Evolutionary conservation across 164 flowering plant genomes (phyloP), one percentile per base, ranked within the genome.

Genomic region (Nelumbo lutea): DNA sequence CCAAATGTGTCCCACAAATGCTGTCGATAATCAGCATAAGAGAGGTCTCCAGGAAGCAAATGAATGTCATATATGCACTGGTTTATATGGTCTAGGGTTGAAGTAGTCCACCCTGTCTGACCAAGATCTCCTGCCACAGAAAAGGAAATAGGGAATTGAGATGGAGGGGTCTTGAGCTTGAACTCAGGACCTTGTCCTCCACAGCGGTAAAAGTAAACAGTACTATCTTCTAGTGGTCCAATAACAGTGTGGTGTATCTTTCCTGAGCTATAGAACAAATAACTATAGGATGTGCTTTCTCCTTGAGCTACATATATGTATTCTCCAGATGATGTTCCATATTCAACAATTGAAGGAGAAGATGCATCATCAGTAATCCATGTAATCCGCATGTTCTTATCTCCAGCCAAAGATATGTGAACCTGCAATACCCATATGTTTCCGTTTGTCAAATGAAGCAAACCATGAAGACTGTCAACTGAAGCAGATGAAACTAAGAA

Each of bases 91-190:
- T 86, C 93, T 15, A 92, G 80, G 13, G 99, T 92, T 55, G 99
- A 85, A 70, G 84, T 74, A 4, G 98, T 95, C 99, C 99, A 95
- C 9, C 86, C 97, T 14, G 98, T 88, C 75, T 95, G 99, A 63
- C 99, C 99, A 57, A 95, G 76, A 84, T 95, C 99, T 70, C 93
- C 99, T 14, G 85, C 98, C 76, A 95, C 89, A 38, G 97, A 85
- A 79, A 95, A 92, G 56, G 91, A 86, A 72, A 90, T 68, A 9
- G 98, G 99, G 45, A 92, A 82, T 52, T 85, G 65, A 48, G 90
- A 81, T 4, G 97, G 99, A 66, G 99, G 98, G 60, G 99, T 95
- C 80, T 87, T 95, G 57, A 95, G 73, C 67, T 81, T 77, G 80
- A 88, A 90, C 78, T 95, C 97, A 1, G 86, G 87, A 72, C 86